Percentiles rank a stretch among this genome's conserved stretches.
These are phyloP conservation scores for Cenchrus fungigraminus DNA, from an alignment of 176 grass and related monocot species.

Conservation along the genomic window DNA sequence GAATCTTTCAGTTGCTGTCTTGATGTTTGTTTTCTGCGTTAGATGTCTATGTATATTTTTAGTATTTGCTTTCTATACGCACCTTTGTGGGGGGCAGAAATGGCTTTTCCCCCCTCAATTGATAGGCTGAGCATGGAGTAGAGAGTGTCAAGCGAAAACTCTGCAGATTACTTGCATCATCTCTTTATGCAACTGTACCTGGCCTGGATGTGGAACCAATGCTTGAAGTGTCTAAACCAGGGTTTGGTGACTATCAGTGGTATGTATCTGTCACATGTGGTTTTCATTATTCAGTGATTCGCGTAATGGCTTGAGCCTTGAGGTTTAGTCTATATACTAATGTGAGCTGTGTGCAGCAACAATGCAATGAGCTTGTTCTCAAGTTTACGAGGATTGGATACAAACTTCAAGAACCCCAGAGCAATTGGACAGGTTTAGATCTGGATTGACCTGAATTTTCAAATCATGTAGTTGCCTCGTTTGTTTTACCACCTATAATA, in stretches of 20 bases:
- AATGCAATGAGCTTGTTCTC: conserved; percentile 77
- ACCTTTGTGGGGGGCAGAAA: neutral
- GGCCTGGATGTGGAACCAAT: conserved; percentile 61
- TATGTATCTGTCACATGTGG: neutral
- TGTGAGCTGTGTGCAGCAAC: conserved; percentile 44
- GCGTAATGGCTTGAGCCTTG: neutral
- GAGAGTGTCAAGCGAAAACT: conserved; percentile 61
- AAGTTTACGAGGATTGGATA: conserved; percentile 35
- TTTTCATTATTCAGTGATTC: neutral
- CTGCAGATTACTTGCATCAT: conserved; percentile 49
- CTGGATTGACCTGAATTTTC: neutral
- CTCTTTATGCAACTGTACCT: conserved; percentile 50
- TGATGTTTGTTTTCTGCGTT: neutral
- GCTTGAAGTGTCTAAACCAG: conserved; percentile 47
- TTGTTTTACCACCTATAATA: too few relatives aligned
- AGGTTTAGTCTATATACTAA: neutral
- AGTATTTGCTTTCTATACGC: too few relatives aligned
- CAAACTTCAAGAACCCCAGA: conserved; percentile 51
- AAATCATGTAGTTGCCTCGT: neutral
- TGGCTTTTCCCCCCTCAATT: neutral
- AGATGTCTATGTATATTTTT: neutral
- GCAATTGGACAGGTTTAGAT: conserved; percentile 53
- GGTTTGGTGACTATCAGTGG: conserved; percentile 77
- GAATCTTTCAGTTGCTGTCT: neutral
- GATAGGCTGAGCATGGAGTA: conserved; percentile 44